Evolutionary conservation across 257 asterid species (phyloP).

Genomic region (Ehretia macrophylla): DNA sequence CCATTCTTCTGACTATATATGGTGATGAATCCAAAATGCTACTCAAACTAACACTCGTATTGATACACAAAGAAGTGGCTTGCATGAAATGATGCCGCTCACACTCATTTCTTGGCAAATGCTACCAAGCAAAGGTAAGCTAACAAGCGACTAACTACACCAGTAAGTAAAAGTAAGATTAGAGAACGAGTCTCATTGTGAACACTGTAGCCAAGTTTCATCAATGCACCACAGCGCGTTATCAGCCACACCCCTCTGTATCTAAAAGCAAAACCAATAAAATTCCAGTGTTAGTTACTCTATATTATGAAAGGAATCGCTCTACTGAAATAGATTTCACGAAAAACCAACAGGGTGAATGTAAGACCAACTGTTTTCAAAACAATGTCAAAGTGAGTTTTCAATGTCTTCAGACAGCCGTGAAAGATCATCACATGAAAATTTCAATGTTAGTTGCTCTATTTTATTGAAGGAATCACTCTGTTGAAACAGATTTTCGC

Average conservation of each 20-base stretch:
- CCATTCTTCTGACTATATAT: no score
- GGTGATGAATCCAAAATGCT: no score
- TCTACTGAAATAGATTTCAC: no score
- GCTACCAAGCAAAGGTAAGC: conserved; percentile 70
- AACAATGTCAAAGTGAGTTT: no score
- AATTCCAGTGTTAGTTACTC: neutral
- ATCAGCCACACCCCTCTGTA: conserved; percentile 93
- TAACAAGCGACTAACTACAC: conserved; percentile 55
- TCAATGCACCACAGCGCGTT: conserved; percentile 70
- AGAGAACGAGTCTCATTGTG: conserved; percentile 53
- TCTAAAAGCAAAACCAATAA: conserved; percentile 26
- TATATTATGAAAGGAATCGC: no score
- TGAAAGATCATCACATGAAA: no score
- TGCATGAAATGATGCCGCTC: neutral
- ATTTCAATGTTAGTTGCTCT: no score
- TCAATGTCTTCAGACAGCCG: no score
- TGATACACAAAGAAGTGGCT: neutral
- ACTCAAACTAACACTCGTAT: no score
- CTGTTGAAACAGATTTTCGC: no score
- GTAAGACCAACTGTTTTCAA: no score
- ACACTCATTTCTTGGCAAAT: conserved; percentile 53
- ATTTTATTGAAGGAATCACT: no score
- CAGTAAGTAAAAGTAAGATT: conserved; percentile 37
- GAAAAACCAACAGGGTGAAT: conserved; percentile 8
- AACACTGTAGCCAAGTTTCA: conserved; percentile 66